phyloP scores from a whole-genome alignment of 176 grass and related monocot genomes.

The Canna indica region DNA sequence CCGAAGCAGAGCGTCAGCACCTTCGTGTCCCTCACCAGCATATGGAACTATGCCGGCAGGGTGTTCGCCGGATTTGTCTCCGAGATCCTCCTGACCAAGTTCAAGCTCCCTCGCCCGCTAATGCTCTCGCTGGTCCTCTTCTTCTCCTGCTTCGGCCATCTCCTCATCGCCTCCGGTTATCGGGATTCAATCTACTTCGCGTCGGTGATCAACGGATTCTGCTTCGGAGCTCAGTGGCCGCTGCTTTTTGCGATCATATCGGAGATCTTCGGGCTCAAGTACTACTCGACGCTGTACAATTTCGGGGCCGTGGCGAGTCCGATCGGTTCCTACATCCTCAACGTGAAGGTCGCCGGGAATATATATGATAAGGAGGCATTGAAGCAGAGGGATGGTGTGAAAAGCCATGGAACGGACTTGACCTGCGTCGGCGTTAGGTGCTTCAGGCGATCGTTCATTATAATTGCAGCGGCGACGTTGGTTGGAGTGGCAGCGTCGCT shows the following conservation, averaged over 20 bases:
- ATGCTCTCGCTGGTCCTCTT: conserved; percentile 18
- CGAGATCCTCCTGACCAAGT: conserved; percentile 9
- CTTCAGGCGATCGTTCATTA: conserved; percentile 33
- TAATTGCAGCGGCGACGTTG: conserved; percentile 21
- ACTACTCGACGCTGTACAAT: conserved; percentile 44
- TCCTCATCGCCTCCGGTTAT: conserved; percentile 32
- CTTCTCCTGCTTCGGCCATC: conserved; percentile 17
- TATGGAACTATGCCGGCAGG: conserved; percentile 46
- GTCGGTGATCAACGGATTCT: conserved; percentile 29
- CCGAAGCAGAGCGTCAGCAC: conserved; percentile 32
- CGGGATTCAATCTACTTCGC: conserved; percentile 27
- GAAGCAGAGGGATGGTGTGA: conserved; percentile 6
- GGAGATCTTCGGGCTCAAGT: conserved; percentile 41
- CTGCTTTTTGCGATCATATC: conserved; percentile 32
- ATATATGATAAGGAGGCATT: conserved; percentile 38
- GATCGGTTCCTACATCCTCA: conserved; percentile 35
- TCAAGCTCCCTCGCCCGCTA: conserved; percentile 24
- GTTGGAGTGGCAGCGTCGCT: conserved; percentile 9
- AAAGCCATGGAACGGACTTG: background rate
- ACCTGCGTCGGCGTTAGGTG: conserved; percentile 31
- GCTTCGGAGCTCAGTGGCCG: conserved; percentile 35
- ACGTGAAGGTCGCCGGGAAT: conserved; percentile 34
- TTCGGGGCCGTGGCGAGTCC: conserved; percentile 21
- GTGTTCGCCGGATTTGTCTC: conserved; percentile 31
- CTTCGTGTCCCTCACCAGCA: conserved; percentile 43